Conservation (phyloP, 768 basidiomycete genomes). For the Auricularia auricula-judae region DNA sequence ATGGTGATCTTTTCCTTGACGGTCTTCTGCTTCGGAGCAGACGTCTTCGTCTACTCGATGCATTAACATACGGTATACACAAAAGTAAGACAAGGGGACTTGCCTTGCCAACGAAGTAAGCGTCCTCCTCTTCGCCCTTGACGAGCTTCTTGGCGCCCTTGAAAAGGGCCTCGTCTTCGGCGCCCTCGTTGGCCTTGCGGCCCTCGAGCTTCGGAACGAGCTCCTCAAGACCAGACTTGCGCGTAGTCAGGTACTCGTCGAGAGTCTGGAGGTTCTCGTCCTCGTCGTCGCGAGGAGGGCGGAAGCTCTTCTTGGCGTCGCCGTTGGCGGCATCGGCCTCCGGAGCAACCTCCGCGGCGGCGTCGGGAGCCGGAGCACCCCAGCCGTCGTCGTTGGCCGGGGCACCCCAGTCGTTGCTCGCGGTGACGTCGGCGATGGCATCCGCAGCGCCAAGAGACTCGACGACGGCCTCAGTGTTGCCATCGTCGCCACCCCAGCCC, state of each 20-base stretch:
- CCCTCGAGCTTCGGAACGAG: slow-evolving; percentile 70
- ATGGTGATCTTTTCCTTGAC: slow-evolving; percentile 80
- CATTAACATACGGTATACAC: background rate
- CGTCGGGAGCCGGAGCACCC: slow-evolving; percentile 24
- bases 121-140: slow-evolving; percentile 52
- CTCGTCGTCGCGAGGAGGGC: slow-evolving; percentile 53
- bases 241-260: slow-evolving; percentile 76
- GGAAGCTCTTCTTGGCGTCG: slow-evolving; percentile 22
- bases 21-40: slow-evolving; percentile 64
- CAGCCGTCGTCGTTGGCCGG: slow-evolving; percentile 18
- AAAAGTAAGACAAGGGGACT: slow-evolving; percentile 9
- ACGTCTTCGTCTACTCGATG: slow-evolving; percentile 39
- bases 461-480: slow-evolving; percentile 66
- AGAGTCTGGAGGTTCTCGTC: slow-evolving; percentile 91
- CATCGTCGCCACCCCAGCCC: slow-evolving; percentile 79
- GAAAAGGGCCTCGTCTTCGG: slow-evolving; percentile 49
- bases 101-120: slow-evolving; percentile 90
- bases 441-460: slow-evolving; percentile 70
- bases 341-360: slow-evolving; percentile 20
- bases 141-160: slow-evolving; percentile 56
- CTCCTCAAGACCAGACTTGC: slow-evolving; percentile 54
- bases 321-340: slow-evolving; percentile 24
- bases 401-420: slow-evolving; percentile 27
- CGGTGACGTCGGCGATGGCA: slow-evolving; percentile 41
- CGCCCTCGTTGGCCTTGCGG: slow-evolving; percentile 74